phyloP scores from a whole-genome alignment of 805 yeast species.

The Priceomyces castillae region DNA sequence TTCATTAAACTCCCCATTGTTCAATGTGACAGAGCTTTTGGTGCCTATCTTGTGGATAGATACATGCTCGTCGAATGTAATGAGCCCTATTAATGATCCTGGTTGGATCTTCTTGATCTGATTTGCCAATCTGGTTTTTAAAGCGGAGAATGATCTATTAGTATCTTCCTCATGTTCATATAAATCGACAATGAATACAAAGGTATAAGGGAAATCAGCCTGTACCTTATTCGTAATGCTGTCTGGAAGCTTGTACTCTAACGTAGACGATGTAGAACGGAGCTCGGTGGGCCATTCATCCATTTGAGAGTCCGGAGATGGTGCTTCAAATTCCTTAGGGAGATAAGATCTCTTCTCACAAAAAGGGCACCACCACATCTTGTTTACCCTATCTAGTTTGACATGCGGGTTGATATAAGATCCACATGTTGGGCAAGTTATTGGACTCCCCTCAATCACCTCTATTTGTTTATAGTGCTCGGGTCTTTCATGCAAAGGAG shows the following conservation, averaged over 20 bases:
- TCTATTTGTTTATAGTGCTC: background rate
- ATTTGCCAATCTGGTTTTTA: constrained; percentile 12
- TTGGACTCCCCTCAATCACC: constrained; percentile 11
- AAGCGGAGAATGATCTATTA: constrained; percentile 12
- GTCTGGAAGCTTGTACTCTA: constrained; percentile 31
- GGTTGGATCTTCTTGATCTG: constrained; percentile 16
- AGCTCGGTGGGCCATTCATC: constrained; percentile 28
- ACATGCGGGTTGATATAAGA: constrained; percentile 27
- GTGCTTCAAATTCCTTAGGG: constrained; percentile 19
- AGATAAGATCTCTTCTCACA: constrained; percentile 25
- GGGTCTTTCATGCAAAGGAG: constrained; percentile 21
- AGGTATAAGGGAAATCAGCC: constrained; percentile 11
- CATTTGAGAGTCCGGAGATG: constrained; percentile 7
- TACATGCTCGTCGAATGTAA: constrained; percentile 30
- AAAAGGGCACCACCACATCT: constrained; percentile 40
- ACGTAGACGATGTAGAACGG: constrained; percentile 22
- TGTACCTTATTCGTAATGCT: constrained; percentile 18
- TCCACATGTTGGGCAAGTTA: constrained; percentile 27
- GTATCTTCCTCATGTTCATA: constrained; percentile 28
- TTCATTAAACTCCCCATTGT: constrained; percentile 7
- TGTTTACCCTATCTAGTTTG: constrained; percentile 27
- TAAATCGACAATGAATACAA: constrained; percentile 27
- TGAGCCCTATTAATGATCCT: constrained; percentile 19
- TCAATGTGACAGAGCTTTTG: constrained; percentile 1
- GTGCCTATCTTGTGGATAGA: constrained; percentile 16